These are phyloP conservation scores for Phoma herbarum DNA, from an alignment of 2,329 filamentous ascomycete genomes.

Conservation along the genomic window DNA sequence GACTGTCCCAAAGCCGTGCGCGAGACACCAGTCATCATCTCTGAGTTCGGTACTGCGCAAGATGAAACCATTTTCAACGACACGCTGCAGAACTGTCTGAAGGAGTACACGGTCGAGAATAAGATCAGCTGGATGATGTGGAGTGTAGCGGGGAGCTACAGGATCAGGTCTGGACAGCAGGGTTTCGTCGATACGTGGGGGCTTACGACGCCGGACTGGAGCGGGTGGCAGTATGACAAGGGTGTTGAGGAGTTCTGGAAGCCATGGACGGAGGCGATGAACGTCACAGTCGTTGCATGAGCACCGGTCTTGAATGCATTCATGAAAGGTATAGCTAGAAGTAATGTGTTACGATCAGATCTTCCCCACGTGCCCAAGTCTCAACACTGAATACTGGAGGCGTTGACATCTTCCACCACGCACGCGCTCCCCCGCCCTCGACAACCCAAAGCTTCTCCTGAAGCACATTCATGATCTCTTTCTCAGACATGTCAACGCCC, in stretches of 20 bases:
- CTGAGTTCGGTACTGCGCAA: conserved; percentile 51
- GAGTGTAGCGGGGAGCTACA: conserved; percentile 60
- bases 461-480: background rate
- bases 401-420: background rate
- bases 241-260: conserved; percentile 61
- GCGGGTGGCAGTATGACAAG: conserved; percentile 57
- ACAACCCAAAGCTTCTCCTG: background rate
- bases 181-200: conserved; percentile 60
- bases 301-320: background rate
- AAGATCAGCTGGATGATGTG: conserved; percentile 61
- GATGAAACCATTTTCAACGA: conserved; percentile 54
- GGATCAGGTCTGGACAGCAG: conserved; percentile 57
- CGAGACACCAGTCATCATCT: conserved; percentile 50
- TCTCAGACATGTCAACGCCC: background rate
- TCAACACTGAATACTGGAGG: background rate
- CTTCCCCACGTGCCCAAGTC: too few relatives aligned
- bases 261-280: conserved; percentile 59
- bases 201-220: conserved; percentile 58
- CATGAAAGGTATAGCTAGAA: background rate
- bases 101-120: conserved; percentile 57
- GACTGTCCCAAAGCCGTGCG: conserved; percentile 48
- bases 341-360: background rate
- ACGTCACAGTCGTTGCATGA: conserved; percentile 29
- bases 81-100: conserved; percentile 59
- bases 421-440: background rate